Base-by-base conservation (phyloP, 1,284 basidiomycete genomes). In the Anthracocystis setariae region DNA sequence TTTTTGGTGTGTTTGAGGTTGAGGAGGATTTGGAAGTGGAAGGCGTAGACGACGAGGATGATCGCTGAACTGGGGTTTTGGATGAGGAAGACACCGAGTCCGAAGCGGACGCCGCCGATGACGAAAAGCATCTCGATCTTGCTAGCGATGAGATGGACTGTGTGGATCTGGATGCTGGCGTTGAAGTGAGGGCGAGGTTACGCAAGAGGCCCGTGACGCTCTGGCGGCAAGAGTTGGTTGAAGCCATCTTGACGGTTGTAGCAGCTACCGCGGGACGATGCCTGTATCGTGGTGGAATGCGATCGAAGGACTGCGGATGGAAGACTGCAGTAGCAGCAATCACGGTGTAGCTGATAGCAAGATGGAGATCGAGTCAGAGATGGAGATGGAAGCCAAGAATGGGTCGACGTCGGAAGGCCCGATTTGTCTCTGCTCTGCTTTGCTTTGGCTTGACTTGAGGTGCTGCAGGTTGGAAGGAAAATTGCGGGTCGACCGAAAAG, bases 181-280 rank as follows among this genome's bases (percentile, higher is more conserved):
- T 5, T 1, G 57, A 56, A 18, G 47, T 13, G 37, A 59, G 42
- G 24, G 64, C 53, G 23, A 67, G 53, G 25, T 57, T 61, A 35
- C 49, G 46, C 3, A 67, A 35, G 10, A 67, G 64, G 35, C 64
- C 46, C 5, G 58, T 48, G 9, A 67, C 53, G 53, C 52, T 42
- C 18, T 45, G 60, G 55, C 51, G 55, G 37, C 50, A 64, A 13
- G 54, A 32, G 3, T 23, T 49, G 20, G 64, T 45, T 4, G 64
- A 46, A n/a, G 64, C 49, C 64, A 67, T 67, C 17, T 44, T 47
- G 49, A 13, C 17, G 25, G 32, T 33, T 33, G 8, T 33, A 15
- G 15, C 32, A 33, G 32, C 32, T 33, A 33, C 15, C n/a, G n/a
- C n/a, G n/a, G n/a, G n/a, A n/a, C n/a, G n/a, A n/a, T n/a, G n/a